Percentiles rank a stretch among this genome's conserved stretches.
phyloP scores from a whole-genome alignment of 768 basidiomycete genomes.

The Serendipita vermifera region DNA sequence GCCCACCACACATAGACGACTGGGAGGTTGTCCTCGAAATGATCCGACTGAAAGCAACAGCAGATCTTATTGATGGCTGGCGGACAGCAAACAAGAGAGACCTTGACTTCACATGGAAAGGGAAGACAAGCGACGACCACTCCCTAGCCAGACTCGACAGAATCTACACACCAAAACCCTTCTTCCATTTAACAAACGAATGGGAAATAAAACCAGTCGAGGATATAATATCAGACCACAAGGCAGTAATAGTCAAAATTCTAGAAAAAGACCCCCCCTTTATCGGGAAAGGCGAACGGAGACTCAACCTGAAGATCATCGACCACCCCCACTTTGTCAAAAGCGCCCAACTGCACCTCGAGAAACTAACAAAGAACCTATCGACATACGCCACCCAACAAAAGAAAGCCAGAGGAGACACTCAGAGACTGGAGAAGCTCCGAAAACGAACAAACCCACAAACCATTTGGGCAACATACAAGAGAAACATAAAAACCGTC shows the following conservation, averaged over 20 bases:
- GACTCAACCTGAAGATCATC: background rate
- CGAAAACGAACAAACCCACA: background rate
- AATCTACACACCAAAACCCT: background rate
- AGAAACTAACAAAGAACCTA: background rate
- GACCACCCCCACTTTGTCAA: background rate
- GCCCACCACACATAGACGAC: background rate
- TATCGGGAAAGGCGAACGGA: background rate
- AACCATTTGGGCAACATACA: background rate
- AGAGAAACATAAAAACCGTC: background rate
- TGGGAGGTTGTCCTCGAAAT: background rate
- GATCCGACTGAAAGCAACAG: background rate
- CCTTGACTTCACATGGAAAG: constrained; percentile 1
- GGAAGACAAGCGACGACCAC: background rate
- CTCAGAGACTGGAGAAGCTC: background rate
- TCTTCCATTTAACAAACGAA: background rate
- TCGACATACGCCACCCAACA: background rate
- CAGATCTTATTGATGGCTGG: background rate
- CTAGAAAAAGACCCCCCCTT: background rate
- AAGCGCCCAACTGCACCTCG: background rate
- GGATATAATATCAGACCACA: background rate
- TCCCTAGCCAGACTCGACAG: background rate
- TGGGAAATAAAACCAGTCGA: background rate
- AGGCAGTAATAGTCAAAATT: background rate
- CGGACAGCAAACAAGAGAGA: background rate
- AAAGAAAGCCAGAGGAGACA: background rate